These are phyloP conservation scores for Eryngium alpinum DNA, from an alignment of 140 eudicot genomes.

Conservation along the genomic window DNA sequence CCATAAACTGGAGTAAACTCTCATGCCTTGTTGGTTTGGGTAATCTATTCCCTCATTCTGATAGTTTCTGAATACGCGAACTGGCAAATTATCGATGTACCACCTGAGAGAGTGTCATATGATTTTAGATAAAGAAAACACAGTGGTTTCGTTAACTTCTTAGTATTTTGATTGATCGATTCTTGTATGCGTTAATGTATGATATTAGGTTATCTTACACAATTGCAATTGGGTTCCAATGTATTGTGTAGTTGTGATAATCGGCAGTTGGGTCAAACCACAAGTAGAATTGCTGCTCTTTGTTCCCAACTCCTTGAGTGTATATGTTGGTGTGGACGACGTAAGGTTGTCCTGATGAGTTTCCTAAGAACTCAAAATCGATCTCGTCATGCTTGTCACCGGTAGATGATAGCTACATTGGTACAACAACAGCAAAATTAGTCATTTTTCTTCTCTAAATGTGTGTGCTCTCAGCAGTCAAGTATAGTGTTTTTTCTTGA, in stretches of 20 bases:
- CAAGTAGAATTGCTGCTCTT: constrained; percentile 57
- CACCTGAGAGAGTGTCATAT: constrained; percentile 36
- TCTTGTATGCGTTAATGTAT: background rate
- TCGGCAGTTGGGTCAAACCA: constrained; percentile 74
- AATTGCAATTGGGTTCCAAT: constrained; percentile 51
- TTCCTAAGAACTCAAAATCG: constrained; percentile 86
- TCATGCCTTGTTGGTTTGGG: constrained; percentile 73
- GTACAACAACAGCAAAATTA: background rate
- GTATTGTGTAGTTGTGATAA: constrained; percentile 75
- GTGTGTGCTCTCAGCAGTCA: no score
- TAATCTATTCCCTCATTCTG: constrained; percentile 43
- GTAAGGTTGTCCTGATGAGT: constrained; percentile 65
- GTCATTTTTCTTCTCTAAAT: background rate
- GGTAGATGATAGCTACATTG: constrained; percentile 45
- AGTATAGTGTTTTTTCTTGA: background rate
- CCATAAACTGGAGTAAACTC: constrained; percentile 67
- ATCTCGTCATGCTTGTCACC: constrained; percentile 70
- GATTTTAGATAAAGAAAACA: background rate
- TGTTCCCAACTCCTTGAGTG: constrained; percentile 56
- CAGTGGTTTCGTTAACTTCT: background rate
- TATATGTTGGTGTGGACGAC: constrained; percentile 71
- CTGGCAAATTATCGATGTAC: constrained; percentile 53
- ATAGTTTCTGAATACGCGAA: constrained; percentile 58
- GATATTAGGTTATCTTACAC: constrained; percentile 39
- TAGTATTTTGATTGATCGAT: background rate